Conservation (phyloP, 2,329 filamentous ascomycete species). For the Colletotrichum endophyticum region DNA sequence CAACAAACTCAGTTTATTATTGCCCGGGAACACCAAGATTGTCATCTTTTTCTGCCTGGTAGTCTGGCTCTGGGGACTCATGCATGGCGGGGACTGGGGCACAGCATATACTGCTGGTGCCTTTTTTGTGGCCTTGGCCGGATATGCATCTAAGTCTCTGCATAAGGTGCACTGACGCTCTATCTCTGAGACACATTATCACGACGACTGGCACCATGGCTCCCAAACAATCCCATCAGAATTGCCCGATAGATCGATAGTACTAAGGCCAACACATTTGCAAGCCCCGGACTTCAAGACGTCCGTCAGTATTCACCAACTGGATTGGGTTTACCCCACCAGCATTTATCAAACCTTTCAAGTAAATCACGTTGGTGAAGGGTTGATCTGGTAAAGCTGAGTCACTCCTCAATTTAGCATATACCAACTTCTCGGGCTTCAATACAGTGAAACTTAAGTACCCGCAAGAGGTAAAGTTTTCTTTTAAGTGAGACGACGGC, state of each 20-base stretch:
- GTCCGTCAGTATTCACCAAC: too few species aligned
- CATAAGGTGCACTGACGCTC: not conserved
- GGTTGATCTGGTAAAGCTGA: too few species aligned
- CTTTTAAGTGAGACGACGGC: too few species aligned
- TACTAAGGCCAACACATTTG: too few species aligned
- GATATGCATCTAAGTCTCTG: not conserved
- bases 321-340: too few species aligned
- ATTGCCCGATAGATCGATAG: not conserved
- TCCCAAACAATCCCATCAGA: not conserved
- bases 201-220: not conserved
- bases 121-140: not conserved
- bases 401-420: too few species aligned
- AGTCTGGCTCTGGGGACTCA: not conserved
- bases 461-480: too few species aligned
- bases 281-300: too few species aligned
- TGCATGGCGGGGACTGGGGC: not conserved
- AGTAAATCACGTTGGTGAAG: too few species aligned
- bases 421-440: too few species aligned
- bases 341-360: too few species aligned
- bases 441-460: too few species aligned
- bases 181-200: not conserved
- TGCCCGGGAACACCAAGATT: not conserved
- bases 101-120: not conserved
- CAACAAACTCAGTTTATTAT: rapidly evolving
- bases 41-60: rapidly evolving